Evolutionary conservation across 2,329 filamentous ascomycete genomes (phyloP).

Genomic region (Aspergillus alliaceus): DNA sequence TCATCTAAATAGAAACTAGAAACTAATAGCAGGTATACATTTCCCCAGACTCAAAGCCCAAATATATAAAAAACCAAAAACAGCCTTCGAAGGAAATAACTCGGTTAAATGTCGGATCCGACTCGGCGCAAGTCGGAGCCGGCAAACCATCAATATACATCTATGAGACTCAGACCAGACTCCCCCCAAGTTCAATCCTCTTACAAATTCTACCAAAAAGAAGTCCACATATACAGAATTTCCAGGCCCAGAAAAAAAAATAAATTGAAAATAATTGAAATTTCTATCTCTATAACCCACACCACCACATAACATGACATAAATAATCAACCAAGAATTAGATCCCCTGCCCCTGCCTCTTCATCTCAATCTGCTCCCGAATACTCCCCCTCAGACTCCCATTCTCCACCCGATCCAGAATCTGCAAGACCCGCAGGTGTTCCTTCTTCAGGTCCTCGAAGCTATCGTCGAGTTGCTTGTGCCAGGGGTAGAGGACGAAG

Average conservation of each 20-base stretch:
- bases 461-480: slow-evolving; percentile 63
- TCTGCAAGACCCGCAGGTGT: slow-evolving; percentile 44
- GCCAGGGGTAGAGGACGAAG: slow-evolving; percentile 70
- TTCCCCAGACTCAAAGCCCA: neutral
- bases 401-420: slow-evolving; percentile 10
- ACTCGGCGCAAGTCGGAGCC: neutral
- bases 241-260: neutral
- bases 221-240: too few species aligned
- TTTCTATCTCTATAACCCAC: neutral
- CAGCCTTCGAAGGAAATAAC: neutral
- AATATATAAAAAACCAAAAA: too few species aligned
- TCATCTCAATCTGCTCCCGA: neutral
- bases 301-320: neutral
- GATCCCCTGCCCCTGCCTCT: neutral
- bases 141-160: neutral
- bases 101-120: neutral
- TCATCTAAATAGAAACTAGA: neutral
- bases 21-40: too few species aligned
- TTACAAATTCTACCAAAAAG: too few species aligned
- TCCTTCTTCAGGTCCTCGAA: slow-evolving; percentile 62
- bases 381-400: neutral
- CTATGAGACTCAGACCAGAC: neutral
- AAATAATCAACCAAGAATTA: neutral
- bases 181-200: too few species aligned
- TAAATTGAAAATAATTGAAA: too few species aligned